These are phyloP conservation scores for Panicum virgatum DNA, from an alignment of 202 grass and related monocot genomes.

Conservation along the genomic window DNA sequence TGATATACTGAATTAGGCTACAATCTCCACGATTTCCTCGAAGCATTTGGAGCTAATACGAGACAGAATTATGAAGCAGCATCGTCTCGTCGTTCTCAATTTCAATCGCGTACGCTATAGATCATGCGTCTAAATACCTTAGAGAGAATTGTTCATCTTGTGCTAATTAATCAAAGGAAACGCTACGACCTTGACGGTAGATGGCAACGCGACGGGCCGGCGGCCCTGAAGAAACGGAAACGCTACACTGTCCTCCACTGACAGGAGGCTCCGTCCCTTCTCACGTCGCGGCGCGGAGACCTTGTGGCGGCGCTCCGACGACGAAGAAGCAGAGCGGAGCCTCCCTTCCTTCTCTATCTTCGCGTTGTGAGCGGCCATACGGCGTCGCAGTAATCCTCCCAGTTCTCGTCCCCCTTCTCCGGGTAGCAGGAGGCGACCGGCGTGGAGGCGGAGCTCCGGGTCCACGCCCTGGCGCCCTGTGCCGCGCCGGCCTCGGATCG, in stretches of 20 bases:
- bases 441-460: slow-evolving; percentile 10
- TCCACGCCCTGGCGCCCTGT: slow-evolving; percentile 32
- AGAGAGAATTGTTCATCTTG: no score
- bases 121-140: no score
- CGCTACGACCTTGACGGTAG: neutral
- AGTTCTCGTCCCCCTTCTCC: neutral
- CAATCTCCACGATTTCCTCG: neutral
- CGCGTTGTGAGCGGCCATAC: no score
- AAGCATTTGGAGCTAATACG: neutral
- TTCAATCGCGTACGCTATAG: no score
- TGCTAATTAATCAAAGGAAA: no score
- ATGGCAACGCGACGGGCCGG: neutral
- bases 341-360: neutral
- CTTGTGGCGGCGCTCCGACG: neutral
- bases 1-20: neutral
- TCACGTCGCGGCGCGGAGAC: neutral
- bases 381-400: neutral
- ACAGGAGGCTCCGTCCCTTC: neutral
- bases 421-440: slow-evolving; percentile 10
- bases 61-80: neutral
- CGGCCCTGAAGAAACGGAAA: neutral
- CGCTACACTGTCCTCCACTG: neutral
- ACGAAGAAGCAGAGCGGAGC: no score
- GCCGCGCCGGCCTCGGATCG: no score
- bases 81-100: neutral